Evolutionary conservation across 2,329 filamentous ascomycete species (phyloP).

Genomic region (Lasiodiplodia gonubiensis): DNA sequence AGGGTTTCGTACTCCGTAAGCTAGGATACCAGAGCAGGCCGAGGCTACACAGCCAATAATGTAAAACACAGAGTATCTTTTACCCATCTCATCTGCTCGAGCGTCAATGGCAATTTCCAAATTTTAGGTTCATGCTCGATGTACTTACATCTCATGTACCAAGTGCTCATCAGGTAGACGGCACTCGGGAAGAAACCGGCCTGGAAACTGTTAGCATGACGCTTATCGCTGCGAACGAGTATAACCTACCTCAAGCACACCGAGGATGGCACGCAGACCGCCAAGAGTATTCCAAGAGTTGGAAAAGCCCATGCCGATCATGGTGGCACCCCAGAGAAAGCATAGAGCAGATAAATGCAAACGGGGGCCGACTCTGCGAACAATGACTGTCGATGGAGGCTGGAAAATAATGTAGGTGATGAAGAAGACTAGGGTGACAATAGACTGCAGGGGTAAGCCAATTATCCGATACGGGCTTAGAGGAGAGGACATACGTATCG

Average conservation of each 20-base stretch:
- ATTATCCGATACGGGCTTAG: background rate
- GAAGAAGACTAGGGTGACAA: constrained; percentile 63
- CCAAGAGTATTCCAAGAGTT: constrained; percentile 44
- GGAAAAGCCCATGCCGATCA: constrained; percentile 52
- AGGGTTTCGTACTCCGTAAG: constrained; percentile 58
- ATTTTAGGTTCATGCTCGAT: background rate
- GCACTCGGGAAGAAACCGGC: constrained; percentile 50
- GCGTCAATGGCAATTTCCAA: background rate
- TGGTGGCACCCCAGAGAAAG: constrained; percentile 50
- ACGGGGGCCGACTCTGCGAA: constrained; percentile 49
- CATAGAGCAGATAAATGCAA: constrained; percentile 44
- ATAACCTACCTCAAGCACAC: constrained; percentile 33
- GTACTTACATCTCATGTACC: constrained; percentile 53
- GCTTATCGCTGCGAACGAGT: background rate
- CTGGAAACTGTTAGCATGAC: constrained; percentile 26
- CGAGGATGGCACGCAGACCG: constrained; percentile 47
- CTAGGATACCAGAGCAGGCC: constrained; percentile 71
- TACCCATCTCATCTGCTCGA: constrained; percentile 64
- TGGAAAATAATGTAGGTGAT: constrained; percentile 52
- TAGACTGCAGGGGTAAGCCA: constrained; percentile 47
- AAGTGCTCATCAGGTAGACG: constrained; percentile 52
- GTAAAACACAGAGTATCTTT: constrained; percentile 72
- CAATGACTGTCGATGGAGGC: constrained; percentile 48
- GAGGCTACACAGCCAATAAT: constrained; percentile 70
- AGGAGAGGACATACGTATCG: constrained; percentile 36